Evolutionary conservation across 2,329 filamentous ascomycete species (phyloP).

Genomic region (Talaromyces piceae): DNA sequence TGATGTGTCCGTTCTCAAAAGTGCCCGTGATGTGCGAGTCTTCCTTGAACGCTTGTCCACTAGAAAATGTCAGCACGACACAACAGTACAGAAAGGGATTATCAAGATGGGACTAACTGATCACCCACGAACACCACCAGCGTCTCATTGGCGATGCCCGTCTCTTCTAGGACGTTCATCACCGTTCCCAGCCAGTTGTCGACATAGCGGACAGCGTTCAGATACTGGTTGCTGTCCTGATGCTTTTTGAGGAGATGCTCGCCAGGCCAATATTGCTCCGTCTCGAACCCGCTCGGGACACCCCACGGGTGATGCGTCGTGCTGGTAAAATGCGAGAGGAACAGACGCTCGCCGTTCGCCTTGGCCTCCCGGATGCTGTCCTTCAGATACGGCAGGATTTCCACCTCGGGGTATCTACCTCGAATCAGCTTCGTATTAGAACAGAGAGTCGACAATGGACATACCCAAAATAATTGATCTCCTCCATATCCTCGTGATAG

Average conservation of each 20-base stretch:
- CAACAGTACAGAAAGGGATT: neutral
- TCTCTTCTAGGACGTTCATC: conserved; percentile 35
- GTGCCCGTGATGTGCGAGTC: conserved; percentile 32
- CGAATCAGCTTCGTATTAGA: neutral
- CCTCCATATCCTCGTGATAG: conserved; percentile 22
- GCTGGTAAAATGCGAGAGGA: conserved; percentile 27
- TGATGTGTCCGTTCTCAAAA: conserved; percentile 39
- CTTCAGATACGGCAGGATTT: conserved; percentile 29
- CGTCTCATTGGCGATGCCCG: conserved; percentile 39
- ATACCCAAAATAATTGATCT: conserved; percentile 40
- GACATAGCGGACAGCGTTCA: conserved; percentile 36
- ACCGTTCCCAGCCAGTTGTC: conserved; percentile 35
- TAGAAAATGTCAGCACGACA: conserved; percentile 7
- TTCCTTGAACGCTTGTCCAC: conserved; percentile 37
- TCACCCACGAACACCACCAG: conserved; percentile 40
- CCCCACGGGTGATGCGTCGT: conserved; percentile 38
- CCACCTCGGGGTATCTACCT: conserved; percentile 27
- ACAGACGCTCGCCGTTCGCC: conserved; percentile 20
- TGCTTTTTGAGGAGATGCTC: conserved; percentile 18
- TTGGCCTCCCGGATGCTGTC: conserved; percentile 27
- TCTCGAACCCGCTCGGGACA: conserved; percentile 23
- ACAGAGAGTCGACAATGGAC: neutral
- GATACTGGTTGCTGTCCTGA: conserved; percentile 33
- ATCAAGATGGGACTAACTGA: conserved; percentile 19
- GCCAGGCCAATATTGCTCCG: conserved; percentile 20